A percentile compares a stretch with the other conserved stretches of the same genome.
phyloP scores from a whole-genome alignment of 176 grass and related monocot species.

The maize (Zea mays) region DNA sequence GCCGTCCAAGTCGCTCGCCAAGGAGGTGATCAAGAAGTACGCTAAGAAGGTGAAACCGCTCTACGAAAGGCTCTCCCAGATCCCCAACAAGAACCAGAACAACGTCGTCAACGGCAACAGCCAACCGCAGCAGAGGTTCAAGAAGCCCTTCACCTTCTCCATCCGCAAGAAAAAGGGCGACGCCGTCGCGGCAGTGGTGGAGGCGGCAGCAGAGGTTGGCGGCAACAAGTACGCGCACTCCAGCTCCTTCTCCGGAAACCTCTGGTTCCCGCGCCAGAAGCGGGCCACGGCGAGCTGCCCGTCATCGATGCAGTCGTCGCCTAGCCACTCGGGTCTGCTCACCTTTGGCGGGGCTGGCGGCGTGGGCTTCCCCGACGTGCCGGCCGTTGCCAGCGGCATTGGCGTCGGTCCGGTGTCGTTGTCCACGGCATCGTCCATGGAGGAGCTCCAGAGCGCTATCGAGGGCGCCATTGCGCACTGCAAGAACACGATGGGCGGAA shows the following conservation, averaged over 20 bases:
- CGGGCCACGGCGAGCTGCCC: conserved; percentile 85
- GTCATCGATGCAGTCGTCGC: conserved; percentile 91
- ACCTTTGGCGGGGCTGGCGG: conserved; percentile 51
- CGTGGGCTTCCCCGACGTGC: conserved; percentile 62
- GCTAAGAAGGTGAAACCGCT: conserved; percentile 95
- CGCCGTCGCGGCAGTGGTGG: background rate
- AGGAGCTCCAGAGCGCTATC: conserved; percentile 93
- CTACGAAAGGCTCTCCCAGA: conserved; percentile 86
- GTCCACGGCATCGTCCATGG: conserved; percentile 77
- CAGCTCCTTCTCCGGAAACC: conserved; percentile 93
- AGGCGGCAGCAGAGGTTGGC: background rate
- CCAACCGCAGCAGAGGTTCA: conserved; percentile 52
- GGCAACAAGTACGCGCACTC: conserved; percentile 55
- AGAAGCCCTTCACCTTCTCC: conserved; percentile 95
- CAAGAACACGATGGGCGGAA: conserved; percentile 73
- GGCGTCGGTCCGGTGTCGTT: conserved; percentile 46
- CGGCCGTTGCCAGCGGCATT: conserved; percentile 28
- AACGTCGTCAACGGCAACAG: background rate
- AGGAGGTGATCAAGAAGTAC: conserved; percentile 96
- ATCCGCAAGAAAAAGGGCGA: conserved; percentile 61
- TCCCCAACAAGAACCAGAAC: conserved; percentile 72
- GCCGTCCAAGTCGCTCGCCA: conserved; percentile 71
- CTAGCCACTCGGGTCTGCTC: conserved; percentile 86
- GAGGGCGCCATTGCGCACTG: conserved; percentile 96
- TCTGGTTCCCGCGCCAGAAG: conserved; percentile 74